Evolutionary conservation across 2,329 filamentous ascomycete genomes (phyloP), one percentile per base, ranked within the genome.

Genomic region (Cyphellophora attinorum): DNA sequence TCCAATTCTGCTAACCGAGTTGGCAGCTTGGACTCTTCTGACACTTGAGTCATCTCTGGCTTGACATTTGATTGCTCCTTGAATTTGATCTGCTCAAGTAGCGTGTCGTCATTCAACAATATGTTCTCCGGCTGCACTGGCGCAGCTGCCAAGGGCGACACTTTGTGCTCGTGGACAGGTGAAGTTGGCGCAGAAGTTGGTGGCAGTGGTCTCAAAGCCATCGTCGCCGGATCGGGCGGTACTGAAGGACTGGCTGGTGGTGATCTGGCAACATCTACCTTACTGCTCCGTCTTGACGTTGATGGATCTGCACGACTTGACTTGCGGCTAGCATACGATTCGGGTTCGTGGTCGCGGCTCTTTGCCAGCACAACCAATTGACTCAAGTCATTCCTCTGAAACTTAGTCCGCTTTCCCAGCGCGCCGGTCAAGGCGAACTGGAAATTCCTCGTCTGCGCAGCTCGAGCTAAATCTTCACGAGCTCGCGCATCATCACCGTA

Each of bases 361-460:
- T 76, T 85, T 1, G 91, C 91, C 18, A 96, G 64, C 2, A 98
- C 85, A 2, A 98, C 82, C 17, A 98, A 68, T 57, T 98, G 91
- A 49, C 85, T 94, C 41, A 78, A 66, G 42, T 61, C 54, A 3
- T 57, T 51, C 10, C 60, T 49, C 46, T 62, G 64, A 38, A 60
- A 65, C 37, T 62, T 60, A 3, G 58, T 64, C 37, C 60, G 54
- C 55, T 69, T 96, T 11, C 91, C 91, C 46, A 98, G 60, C 14
- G 84, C 76, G 23, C 91, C 91, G 0, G 85, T 93, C 36, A 98
- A 57, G 0, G 79, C 81, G 57, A 93, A 96, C 12, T 75, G 68
- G 39, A 98, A 84, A 0, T 74, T 72, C n/a, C 78, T 79, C 21
- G 74, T 60, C 29, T 63, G 60, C 0, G 78, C 72, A 0, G 88